Evolutionary conservation across 1,139 yeast genomes (phyloP).

Genomic region (Suhomyces wounanorum): DNA sequence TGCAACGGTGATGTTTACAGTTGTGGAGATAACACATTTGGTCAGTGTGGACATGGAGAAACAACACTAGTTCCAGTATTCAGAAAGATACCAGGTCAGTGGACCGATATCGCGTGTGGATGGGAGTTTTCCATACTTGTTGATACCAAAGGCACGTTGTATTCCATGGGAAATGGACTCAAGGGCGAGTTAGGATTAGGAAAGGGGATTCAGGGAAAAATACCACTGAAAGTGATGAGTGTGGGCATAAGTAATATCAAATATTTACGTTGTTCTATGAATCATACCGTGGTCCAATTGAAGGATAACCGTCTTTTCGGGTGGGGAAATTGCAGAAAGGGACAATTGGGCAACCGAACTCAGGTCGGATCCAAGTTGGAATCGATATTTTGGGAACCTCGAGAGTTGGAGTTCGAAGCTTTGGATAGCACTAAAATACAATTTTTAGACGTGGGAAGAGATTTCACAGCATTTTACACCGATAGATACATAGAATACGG

Average conservation of each 20-base stretch:
- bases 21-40: constrained; percentile 58
- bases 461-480: constrained; percentile 36
- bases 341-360: constrained; percentile 54
- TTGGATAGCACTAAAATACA: constrained; percentile 6
- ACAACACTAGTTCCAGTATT: constrained; percentile 17
- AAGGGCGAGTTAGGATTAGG: constrained; percentile 81
- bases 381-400: constrained; percentile 30
- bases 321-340: constrained; percentile 83
- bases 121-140: constrained; percentile 76
- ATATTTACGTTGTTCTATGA: constrained; percentile 51
- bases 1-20: constrained; percentile 55
- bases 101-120: constrained; percentile 61
- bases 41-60: constrained; percentile 51
- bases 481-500: constrained; percentile 7
- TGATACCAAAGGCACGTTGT: constrained; percentile 41
- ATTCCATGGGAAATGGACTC: constrained; percentile 59
- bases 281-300: constrained; percentile 54
- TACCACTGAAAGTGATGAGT: constrained; percentile 1
- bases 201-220: constrained; percentile 13
- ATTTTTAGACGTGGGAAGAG: constrained; percentile 45
- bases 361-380: constrained; percentile 18
- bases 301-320: constrained; percentile 55
- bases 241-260: constrained; percentile 14
- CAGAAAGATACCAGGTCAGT: constrained; percentile 31
- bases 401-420: constrained; percentile 22